Evolutionary conservation across 257 asterid genomes (phyloP), one percentile per base, ranked within the genome.

Genomic region (Striga asiatica): DNA sequence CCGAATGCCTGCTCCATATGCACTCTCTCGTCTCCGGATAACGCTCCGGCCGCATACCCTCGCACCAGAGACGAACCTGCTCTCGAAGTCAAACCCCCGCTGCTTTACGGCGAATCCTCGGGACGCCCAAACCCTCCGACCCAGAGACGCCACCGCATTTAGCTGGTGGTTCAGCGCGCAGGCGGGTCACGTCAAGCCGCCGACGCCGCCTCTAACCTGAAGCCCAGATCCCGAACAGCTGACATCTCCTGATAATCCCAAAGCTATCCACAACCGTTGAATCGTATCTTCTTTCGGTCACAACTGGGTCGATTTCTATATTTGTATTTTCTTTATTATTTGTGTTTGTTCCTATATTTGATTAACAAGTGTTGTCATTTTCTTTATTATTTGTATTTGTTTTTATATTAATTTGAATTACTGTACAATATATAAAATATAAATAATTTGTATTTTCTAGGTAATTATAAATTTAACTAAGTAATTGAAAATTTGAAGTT

Each of bases 111-210:
- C 58, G 10, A 62, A 65, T 21, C 70, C 76, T 20, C 61, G 71
- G 27, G 81, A 69, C 61, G 59, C 56, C 70, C 75, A 74, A 46
- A 57, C 71, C 45, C 72, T 69, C 58, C 97, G 73, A 31, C 70
- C 66, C 70, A 83, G 37, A 39, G 86, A 79, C 68, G 86, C 79
- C 67, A 80, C 79, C 65, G 79, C 93, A 71, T 77, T 88, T 66
- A 89, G 70, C 70, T 83, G 98, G 73, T 83, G 81, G 27, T 81
- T 75, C 61, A 75, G 64, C 61, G 69, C 73, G 11, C 73, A 67
- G 10, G 73, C 58, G 6, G 84, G 78, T 67, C 60, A 79, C 58
- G 74, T 74, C 59, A 80, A 47, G 23, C 67, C 60, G 1, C 68
- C 60, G 1, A 65, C 60, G 1, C 65, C 76, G 63, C 64, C 57